Percentiles rank a stretch among this genome's conserved stretches.
Evolutionary conservation across 345 rosid genomes (phyloP).

Genomic region (Euclidium syriacum): DNA sequence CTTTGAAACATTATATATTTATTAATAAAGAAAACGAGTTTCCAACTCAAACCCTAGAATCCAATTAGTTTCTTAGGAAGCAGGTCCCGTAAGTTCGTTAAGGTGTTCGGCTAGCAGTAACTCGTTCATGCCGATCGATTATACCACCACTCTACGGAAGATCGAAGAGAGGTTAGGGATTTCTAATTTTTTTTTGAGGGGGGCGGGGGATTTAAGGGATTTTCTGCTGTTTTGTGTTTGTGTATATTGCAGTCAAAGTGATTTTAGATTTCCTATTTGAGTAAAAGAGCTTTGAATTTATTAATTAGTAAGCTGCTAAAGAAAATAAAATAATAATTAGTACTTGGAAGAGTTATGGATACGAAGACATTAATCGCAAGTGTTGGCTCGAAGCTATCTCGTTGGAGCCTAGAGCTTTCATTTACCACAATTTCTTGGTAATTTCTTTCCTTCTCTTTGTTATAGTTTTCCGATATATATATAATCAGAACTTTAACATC

Average conservation of each 20-base stretch:
- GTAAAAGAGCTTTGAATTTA: background rate
- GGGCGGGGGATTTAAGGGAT: no score
- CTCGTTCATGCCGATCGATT: constrained; percentile 52
- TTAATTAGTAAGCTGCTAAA: no score
- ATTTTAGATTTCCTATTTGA: background rate
- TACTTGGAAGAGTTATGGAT: constrained; percentile 31
- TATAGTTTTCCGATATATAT: background rate
- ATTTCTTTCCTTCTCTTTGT: background rate
- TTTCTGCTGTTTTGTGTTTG: no score
- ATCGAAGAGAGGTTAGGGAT: constrained; percentile 32
- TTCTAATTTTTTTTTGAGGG: no score
- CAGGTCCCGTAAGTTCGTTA: no score
- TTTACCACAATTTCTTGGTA: constrained; percentile 90
- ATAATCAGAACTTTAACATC: background rate
- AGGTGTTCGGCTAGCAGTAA: constrained; percentile 28
- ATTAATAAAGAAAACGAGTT: no score
- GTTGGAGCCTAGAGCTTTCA: constrained; percentile 87
- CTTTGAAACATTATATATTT: no score
- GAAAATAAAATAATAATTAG: no score
- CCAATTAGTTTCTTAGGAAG: no score
- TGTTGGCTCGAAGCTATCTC: constrained; percentile 82
- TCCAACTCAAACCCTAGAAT: no score
- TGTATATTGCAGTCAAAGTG: no score
- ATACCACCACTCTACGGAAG: constrained; percentile 44
- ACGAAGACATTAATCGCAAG: constrained; percentile 45